Conservation (phyloP, 2,329 filamentous ascomycete genomes). For the Coniella lustricola region DNA sequence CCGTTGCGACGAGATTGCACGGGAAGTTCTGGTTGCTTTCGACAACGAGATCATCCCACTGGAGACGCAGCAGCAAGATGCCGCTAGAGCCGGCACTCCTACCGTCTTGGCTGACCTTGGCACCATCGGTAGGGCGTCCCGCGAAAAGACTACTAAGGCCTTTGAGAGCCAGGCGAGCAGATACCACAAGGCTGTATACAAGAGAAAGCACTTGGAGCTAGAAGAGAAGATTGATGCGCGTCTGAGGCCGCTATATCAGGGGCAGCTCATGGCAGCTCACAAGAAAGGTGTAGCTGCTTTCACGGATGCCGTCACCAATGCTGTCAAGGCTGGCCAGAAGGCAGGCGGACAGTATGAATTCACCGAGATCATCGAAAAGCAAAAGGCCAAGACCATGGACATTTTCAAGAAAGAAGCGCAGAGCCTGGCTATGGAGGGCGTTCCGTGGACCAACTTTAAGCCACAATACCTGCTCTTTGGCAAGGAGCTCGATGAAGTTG, state of each 20-base stretch:
- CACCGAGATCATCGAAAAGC: slow-evolving; percentile 79
- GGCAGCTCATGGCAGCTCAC: slow-evolving; percentile 82
- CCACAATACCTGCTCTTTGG: slow-evolving; percentile 73
- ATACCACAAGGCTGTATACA: slow-evolving; percentile 94
- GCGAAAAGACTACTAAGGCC: slow-evolving; percentile 66
- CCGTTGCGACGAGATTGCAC: slow-evolving; percentile 90
- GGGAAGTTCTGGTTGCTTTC: slow-evolving; percentile 79
- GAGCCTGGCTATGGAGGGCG: slow-evolving; percentile 67
- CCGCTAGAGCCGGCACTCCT: slow-evolving; percentile 63
- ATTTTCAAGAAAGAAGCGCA: slow-evolving; percentile 71
- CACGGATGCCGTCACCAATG: slow-evolving; percentile 75
- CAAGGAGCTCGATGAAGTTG: slow-evolving; percentile 87
- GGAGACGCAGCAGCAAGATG: slow-evolving; percentile 77
- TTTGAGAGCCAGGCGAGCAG: slow-evolving; percentile 88
- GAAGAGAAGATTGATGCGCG: slow-evolving; percentile 82
- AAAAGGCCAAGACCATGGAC: slow-evolving; percentile 69
- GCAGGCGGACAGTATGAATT: slow-evolving; percentile 89
- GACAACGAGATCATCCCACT: slow-evolving; percentile 75
- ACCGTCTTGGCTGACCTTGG: slow-evolving; percentile 71
- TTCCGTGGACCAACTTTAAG: slow-evolving; percentile 81
- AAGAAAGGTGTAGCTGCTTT: slow-evolving; percentile 81
- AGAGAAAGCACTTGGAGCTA: slow-evolving; percentile 76
- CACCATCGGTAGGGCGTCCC: slow-evolving; percentile 61
- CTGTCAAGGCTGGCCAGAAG: slow-evolving; percentile 90
- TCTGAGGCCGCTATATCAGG: slow-evolving; percentile 78